A percentile compares a stretch with the other conserved stretches of the same genome.
These are phyloP conservation scores for Diplocarpon rosae DNA, from an alignment of 2,329 filamentous ascomycete species.

Conservation along the genomic window DNA sequence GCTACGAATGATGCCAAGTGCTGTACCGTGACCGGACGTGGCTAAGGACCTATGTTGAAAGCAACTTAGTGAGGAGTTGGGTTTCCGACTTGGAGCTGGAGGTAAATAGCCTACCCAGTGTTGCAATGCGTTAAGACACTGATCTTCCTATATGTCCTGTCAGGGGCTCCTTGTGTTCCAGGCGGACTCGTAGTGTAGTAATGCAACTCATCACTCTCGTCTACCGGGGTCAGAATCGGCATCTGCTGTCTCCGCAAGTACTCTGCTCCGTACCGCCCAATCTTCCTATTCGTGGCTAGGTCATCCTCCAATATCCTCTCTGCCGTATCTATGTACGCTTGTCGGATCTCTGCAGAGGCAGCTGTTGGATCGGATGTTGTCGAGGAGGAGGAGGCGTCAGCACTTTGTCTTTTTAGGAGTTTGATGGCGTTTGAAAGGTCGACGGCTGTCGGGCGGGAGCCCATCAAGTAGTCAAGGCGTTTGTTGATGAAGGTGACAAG, in stretches of 20 bases:
- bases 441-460: constrained; percentile 85
- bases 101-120: constrained; percentile 52
- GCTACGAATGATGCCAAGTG: constrained; percentile 84
- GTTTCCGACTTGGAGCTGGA: neutral
- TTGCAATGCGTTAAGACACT: constrained; percentile 97
- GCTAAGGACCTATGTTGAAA: constrained; percentile 58
- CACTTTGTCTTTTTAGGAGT: constrained; percentile 59
- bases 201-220: constrained; percentile 18
- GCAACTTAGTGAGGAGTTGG: neutral
- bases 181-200: constrained; percentile 30
- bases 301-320: constrained; percentile 83
- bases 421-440: constrained; percentile 84
- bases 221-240: constrained; percentile 16
- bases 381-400: constrained; percentile 33
- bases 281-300: constrained; percentile 74
- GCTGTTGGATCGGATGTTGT: constrained; percentile 12
- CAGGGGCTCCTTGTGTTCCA: constrained; percentile 31
- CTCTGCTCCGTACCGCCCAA: constrained; percentile 70
- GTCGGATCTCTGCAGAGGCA: constrained; percentile 41
- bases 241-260: constrained; percentile 51
- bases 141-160: constrained; percentile 40
- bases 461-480: constrained; percentile 76
- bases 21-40: constrained; percentile 95
- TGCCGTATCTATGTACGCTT: constrained; percentile 66
- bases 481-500: constrained; percentile 61